A percentile compares a stretch with the other conserved stretches of the same genome.
Evolutionary conservation across 2,329 filamentous ascomycete species (phyloP).

Genomic region (Fusarium armeniacum): DNA sequence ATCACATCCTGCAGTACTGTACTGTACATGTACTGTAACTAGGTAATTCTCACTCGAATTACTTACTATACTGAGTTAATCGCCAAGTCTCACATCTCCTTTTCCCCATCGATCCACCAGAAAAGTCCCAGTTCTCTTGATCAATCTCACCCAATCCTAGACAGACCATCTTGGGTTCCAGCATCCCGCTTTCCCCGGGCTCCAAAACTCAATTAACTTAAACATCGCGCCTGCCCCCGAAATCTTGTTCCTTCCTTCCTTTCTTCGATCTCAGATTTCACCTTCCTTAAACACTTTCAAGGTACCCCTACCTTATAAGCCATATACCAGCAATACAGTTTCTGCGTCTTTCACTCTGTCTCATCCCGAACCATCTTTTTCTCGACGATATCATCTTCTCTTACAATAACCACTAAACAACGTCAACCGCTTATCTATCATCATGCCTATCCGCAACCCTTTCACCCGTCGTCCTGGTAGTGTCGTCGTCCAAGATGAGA

Average conservation of each 20-base stretch:
- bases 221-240: constrained; percentile 38
- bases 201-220: constrained; percentile 44
- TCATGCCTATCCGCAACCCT: constrained; percentile 81
- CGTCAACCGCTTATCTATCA: constrained; percentile 42
- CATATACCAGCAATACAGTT: constrained; percentile 8
- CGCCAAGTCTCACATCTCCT: constrained; percentile 29
- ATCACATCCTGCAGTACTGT: constrained; percentile 15
- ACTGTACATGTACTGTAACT: not conserved
- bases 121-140: constrained; percentile 21
- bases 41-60: constrained; percentile 10
- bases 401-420: constrained; percentile 23
- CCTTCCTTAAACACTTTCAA: constrained; percentile 18
- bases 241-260: constrained; percentile 8
- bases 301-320: not conserved
- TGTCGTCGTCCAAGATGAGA: constrained; percentile 65
- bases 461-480: constrained; percentile 72
- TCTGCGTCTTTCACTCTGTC: not conserved
- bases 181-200: constrained; percentile 38
- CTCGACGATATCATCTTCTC: constrained; percentile 24
- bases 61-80: constrained; percentile 27
- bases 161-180: constrained; percentile 27
- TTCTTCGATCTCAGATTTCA: constrained; percentile 20
- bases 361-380: not conserved
- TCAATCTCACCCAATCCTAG: constrained; percentile 12
- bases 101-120: constrained; percentile 21